A percentile compares a stretch with the other conserved stretches of the same genome.
phyloP scores from a whole-genome alignment of 352 stramenopile genomes.

The Phytophthora lateralis region DNA sequence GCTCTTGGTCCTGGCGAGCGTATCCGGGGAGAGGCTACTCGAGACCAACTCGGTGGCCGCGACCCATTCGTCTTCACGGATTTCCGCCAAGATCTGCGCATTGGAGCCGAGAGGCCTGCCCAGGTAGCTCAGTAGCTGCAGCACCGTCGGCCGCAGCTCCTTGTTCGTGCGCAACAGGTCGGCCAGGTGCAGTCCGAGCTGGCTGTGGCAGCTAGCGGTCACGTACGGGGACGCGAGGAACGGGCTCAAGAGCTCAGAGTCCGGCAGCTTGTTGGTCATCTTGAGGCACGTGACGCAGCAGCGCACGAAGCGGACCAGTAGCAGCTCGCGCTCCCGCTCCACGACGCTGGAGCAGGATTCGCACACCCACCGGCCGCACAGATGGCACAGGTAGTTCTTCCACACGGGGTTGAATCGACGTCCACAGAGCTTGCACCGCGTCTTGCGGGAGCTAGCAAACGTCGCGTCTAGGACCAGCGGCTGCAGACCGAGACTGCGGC shows the following conservation, averaged over 20 bases:
- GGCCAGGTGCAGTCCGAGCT: slow-evolving; percentile 52
- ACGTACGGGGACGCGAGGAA: slow-evolving; percentile 38
- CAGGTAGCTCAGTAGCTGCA: slow-evolving; percentile 44
- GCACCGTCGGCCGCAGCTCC: slow-evolving; percentile 34
- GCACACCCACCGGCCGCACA: slow-evolving; percentile 59
- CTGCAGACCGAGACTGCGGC: slow-evolving; percentile 58
- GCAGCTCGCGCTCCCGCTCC: slow-evolving; percentile 52
- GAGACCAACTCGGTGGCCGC: slow-evolving; percentile 28
- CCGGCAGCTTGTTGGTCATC: slow-evolving; percentile 59
- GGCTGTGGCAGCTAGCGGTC: slow-evolving; percentile 36
- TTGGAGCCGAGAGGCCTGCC: slow-evolving; percentile 31
- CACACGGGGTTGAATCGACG: slow-evolving; percentile 52
- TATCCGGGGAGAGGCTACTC: slow-evolving; percentile 7
- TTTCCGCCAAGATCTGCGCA: slow-evolving; percentile 34
- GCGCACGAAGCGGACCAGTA: slow-evolving; percentile 56
- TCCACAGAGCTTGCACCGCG: slow-evolving; percentile 51
- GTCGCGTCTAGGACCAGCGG: slow-evolving; percentile 36
- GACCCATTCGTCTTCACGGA: slow-evolving; percentile 46
- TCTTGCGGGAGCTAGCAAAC: slow-evolving; percentile 24
- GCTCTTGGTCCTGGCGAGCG: slow-evolving; percentile 14
- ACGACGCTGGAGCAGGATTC: slow-evolving; percentile 58
- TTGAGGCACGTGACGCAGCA: slow-evolving; percentile 48
- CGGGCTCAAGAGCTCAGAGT: slow-evolving; percentile 40
- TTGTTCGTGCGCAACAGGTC: slow-evolving; percentile 43
- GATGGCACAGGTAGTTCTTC: slow-evolving; percentile 56